Percentiles rank a stretch among this genome's conserved stretches.
Evolutionary conservation across 1,284 basidiomycete genomes (phyloP).

Genomic region (Ustilago lituana): DNA sequence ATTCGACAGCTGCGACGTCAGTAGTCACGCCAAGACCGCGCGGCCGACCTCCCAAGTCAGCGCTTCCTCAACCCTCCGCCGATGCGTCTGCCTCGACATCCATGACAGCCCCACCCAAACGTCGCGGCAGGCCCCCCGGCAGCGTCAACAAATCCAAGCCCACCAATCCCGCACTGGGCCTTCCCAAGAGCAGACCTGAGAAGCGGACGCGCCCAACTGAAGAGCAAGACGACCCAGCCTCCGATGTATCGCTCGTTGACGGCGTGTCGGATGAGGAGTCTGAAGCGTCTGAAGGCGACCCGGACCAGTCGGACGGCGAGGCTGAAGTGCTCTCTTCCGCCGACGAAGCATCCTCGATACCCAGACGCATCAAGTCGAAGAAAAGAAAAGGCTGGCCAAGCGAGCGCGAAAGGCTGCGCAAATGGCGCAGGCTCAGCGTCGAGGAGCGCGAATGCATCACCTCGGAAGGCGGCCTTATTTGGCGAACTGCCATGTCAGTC

Average conservation of each 20-base stretch:
- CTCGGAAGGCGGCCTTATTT: conserved; percentile 50
- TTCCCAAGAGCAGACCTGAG: conserved; percentile 9
- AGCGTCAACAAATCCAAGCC: conserved; percentile 16
- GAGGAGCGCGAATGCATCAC: conserved; percentile 50
- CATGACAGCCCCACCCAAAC: conserved; percentile 3
- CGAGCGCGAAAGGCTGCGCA: conserved; percentile 26
- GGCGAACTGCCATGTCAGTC: conserved; percentile 42
- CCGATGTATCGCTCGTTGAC: conserved; percentile 39
- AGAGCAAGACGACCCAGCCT: conserved; percentile 6
- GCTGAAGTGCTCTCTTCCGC: conserved; percentile 12
- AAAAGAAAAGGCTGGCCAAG: conserved; percentile 39
- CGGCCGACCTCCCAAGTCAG: background rate
- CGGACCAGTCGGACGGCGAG: conserved; percentile 10
- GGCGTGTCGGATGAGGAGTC: conserved; percentile 34
- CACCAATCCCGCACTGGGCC: background rate
- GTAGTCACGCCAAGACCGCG: background rate
- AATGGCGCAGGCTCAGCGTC: conserved; percentile 41
- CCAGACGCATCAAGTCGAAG: conserved; percentile 6
- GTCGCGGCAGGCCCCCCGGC: conserved; percentile 14
- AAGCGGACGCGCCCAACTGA: conserved; percentile 2
- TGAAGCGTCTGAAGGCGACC: conserved; percentile 17
- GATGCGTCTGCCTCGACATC: background rate
- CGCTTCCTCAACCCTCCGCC: background rate
- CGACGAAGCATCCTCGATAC: conserved; percentile 1
- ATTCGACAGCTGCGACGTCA: background rate